A percentile compares a stretch with the other conserved stretches of the same genome.
Conservation (phyloP, 768 basidiomycete genomes). For the Hericium coralloides region DNA sequence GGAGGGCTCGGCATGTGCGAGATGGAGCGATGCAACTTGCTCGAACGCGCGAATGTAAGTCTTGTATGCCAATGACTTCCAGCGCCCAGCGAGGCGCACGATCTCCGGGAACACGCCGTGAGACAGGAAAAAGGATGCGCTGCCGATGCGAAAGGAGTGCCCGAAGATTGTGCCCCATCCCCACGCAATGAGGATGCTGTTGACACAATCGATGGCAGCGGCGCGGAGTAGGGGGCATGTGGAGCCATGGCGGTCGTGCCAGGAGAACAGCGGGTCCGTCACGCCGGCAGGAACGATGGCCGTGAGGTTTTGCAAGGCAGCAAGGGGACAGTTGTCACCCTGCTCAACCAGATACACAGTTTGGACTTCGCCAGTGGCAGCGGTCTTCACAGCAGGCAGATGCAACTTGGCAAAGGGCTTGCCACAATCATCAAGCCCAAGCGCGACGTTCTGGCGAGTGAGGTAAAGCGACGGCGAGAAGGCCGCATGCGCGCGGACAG, state of each 20-base stretch:
- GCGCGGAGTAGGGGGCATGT: background rate
- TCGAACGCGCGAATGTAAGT: background rate
- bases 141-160: background rate
- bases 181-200: background rate
- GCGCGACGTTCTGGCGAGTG: too few relatives aligned
- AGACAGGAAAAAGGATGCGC: background rate
- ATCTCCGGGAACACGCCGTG: background rate
- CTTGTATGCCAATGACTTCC: background rate
- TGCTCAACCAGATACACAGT: background rate
- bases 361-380: background rate
- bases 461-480: too few relatives aligned
- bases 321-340: background rate
- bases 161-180: background rate
- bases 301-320: background rate
- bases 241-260: background rate
- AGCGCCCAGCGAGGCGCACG: background rate
- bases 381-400: background rate
- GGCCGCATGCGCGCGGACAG: too few relatives aligned
- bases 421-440: too few relatives aligned
- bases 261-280: background rate
- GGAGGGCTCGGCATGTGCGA: background rate
- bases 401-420: too few relatives aligned
- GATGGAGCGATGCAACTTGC: background rate
- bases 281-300: background rate
- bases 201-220: background rate